Evolutionary conservation across 257 asterid genomes (phyloP), one percentile per base, ranked within the genome.

Genomic region (Solanum gandarillasii): DNA sequence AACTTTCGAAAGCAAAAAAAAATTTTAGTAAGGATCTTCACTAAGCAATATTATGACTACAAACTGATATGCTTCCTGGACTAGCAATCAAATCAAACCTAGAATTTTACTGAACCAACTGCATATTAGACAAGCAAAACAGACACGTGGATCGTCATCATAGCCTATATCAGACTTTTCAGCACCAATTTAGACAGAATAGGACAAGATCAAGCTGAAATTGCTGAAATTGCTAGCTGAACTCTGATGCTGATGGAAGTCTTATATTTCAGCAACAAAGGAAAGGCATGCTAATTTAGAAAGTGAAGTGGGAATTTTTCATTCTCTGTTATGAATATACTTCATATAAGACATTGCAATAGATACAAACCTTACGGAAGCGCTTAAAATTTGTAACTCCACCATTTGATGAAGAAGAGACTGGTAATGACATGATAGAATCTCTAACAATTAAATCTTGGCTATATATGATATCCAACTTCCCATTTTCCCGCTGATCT

Each of bases 371-470:
- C 99, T 96, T 97, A 88, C 97, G 90, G 92, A 97, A 97, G 86
- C 93, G 92, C 89, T 97, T 97, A 94, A 95, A 97, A 92, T 97
- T 92, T 78, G 91, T 18, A 27, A 84, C 91, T 32, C 88, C 86
- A 72, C 88, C 92, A 83, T 81, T 83, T 84, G 87, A 60, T 4
- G 93, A 87, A 85, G 92, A 88, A 86, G 7, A 90, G 62, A 86
- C 89, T 52, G 91, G 88, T 86, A 90, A 88, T 12, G 86, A 87
- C 68, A 87, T 14, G 70, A 83, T 90, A 65, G 89, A 85, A 83
- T 92, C 95, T 90, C 95, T 91, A 62, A 94, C 98, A 76, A 97
- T 91, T 72, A 97, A 94, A 87, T 93, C 90, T 91, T 95, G 98
- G 94, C 98, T 94, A 91, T 90, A 95, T 89, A 97, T 92, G 76